Percentiles rank a stretch among this genome's conserved stretches.
Conservation (phyloP, 202 grass and related monocot genomes). For the Saccharum hybrid region DNA sequence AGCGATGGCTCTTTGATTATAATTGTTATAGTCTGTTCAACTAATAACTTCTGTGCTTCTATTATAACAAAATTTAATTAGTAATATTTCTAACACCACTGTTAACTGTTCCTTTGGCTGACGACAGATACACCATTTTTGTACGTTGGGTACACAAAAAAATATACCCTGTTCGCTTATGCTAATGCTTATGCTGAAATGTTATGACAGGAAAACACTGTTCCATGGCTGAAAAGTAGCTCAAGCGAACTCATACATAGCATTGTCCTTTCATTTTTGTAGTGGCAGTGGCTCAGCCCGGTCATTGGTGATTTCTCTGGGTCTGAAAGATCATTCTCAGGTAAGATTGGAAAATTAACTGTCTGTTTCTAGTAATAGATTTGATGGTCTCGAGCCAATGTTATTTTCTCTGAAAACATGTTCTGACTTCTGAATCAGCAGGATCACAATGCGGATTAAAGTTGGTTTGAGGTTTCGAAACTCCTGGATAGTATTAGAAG, state of each 20-base stretch:
- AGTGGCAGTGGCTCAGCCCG: conserved; percentile 71
- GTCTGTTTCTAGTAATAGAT: conserved; percentile 11
- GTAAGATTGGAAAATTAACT: conserved; percentile 49
- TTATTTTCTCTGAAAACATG: conserved; percentile 8
- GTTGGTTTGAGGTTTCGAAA: conserved; percentile 6
- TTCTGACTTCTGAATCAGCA: not conserved
- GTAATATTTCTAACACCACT: not conserved
- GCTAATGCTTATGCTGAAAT: too few species aligned
- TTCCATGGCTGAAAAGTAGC: too few species aligned
- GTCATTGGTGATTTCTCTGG: conserved; percentile 79
- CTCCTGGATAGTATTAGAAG: not conserved
- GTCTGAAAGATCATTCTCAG: conserved; percentile 91
- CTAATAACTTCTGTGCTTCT: not conserved
- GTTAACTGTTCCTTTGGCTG: not conserved
- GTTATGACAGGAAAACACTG: too few species aligned
- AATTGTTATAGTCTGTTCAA: conserved; percentile 10
- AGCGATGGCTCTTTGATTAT: conserved; percentile 10
- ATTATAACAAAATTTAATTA: not conserved
- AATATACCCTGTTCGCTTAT: not conserved
- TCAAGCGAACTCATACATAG: not conserved
- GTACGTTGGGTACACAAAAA: not conserved
- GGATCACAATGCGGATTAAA: not conserved
- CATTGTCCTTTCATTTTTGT: not conserved
- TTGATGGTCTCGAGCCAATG: not conserved
- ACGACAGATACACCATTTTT: not conserved